Conservation (phyloP, 495 filamentous ascomycete species). For the Articulospora tetracladia region DNA sequence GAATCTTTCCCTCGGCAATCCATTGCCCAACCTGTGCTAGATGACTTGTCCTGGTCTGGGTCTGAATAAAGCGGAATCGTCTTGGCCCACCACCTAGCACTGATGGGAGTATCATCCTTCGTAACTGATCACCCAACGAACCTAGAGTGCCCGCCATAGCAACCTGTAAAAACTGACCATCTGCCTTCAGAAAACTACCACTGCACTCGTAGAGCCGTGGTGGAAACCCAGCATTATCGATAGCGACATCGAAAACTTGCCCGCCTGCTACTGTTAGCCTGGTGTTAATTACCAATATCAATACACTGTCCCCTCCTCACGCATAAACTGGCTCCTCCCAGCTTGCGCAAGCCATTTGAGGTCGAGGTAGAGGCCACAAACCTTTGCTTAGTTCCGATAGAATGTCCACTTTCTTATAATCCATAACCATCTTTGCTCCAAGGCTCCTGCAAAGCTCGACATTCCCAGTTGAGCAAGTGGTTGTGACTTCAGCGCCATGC, state of each 20-base stretch:
- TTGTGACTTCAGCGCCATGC: constrained; percentile 57
- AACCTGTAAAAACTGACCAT: constrained; percentile 55
- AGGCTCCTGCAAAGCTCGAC: constrained; percentile 50
- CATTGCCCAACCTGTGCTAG: constrained; percentile 52
- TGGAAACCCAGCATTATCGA: constrained; percentile 59
- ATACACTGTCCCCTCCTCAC: too few species aligned
- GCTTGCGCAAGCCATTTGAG: constrained; percentile 42
- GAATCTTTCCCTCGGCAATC: constrained; percentile 58
- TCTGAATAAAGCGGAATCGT: constrained; percentile 41
- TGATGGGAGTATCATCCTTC: constrained; percentile 41
- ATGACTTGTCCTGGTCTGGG: constrained; percentile 39
- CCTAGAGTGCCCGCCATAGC: constrained; percentile 28
- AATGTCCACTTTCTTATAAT: constrained; percentile 58
- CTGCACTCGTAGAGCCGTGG: constrained; percentile 49
- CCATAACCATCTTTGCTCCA: constrained; percentile 65
- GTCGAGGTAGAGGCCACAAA: constrained; percentile 46
- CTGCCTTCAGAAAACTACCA: constrained; percentile 50
- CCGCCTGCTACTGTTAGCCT: constrained; percentile 44
- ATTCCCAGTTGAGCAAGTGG: constrained; percentile 57
- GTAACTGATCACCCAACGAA: constrained; percentile 10
- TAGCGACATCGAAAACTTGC: constrained; percentile 43
- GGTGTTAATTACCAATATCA: too few species aligned
- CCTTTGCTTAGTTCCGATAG: constrained; percentile 39
- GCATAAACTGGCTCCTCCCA: constrained; percentile 43
- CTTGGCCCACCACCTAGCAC: constrained; percentile 65